A percentile compares a stretch with the other conserved stretches of the same genome.
phyloP scores from a whole-genome alignment of 768 basidiomycete species.

The Tylopilus plumbeoviolaceoides region DNA sequence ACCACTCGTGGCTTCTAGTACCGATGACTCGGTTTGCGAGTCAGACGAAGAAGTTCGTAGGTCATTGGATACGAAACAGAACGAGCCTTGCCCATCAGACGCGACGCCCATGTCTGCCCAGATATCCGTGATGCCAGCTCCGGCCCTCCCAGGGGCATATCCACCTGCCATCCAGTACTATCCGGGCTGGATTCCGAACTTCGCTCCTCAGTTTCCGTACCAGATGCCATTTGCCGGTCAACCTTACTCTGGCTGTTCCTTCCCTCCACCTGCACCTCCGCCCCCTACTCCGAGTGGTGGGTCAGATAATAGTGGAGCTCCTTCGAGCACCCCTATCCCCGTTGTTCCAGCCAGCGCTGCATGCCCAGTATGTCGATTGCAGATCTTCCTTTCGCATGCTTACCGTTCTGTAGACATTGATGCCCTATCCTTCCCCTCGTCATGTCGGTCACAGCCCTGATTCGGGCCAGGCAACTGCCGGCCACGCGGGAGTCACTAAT shows the following conservation, averaged over 20 bases:
- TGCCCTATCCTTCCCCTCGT: constrained; percentile 43
- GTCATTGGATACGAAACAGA: constrained; percentile 30
- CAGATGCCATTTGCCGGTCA: constrained; percentile 45
- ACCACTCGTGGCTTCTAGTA: neutral
- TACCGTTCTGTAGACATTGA: constrained; percentile 37
- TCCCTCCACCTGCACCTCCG: constrained; percentile 24
- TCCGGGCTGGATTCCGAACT: constrained; percentile 52
- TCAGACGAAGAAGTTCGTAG: constrained; percentile 3
- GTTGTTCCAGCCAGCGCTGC: constrained; percentile 38
- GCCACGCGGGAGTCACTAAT: constrained; percentile 16
- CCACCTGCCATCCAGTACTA: constrained; percentile 44
- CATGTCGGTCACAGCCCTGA: constrained; percentile 26
- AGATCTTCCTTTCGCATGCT: constrained; percentile 3
- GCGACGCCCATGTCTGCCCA: constrained; percentile 15
- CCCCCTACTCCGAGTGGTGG: constrained; percentile 32
- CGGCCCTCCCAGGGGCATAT: constrained; percentile 29
- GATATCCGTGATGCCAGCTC: constrained; percentile 26
- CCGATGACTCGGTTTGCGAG: constrained; percentile 1
- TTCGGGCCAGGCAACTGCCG: constrained; percentile 19
- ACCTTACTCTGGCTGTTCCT: constrained; percentile 44
- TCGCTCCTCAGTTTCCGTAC: constrained; percentile 48
- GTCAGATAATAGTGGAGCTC: constrained; percentile 35
- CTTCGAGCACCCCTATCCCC: constrained; percentile 26
- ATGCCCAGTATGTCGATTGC: constrained; percentile 42
- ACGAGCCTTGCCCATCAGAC: constrained; percentile 8